phyloP scores from a whole-genome alignment of 2,329 filamentous ascomycete species.

The Dichotomopilus funicola region DNA sequence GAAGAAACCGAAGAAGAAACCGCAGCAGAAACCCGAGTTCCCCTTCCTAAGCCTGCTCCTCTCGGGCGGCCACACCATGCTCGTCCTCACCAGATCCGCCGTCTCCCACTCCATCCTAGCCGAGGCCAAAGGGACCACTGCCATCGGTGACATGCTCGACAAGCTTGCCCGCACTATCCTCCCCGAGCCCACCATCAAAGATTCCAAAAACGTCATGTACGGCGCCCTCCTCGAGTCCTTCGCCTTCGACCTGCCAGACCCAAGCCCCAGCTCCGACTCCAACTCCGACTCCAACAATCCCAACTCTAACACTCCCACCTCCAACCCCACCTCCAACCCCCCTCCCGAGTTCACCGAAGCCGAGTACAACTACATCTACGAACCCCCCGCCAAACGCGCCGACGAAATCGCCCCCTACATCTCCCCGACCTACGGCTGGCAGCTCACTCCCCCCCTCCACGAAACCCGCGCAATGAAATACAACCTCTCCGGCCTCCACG shows the following conservation, averaged over 20 bases:
- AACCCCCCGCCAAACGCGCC: conserved; percentile 48
- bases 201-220: conserved; percentile 61
- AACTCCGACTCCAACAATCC: too few species aligned
- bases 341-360: neutral
- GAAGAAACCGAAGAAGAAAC: neutral
- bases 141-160: conserved; percentile 86
- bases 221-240: conserved; percentile 73
- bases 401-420: conserved; percentile 47
- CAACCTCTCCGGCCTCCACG: conserved; percentile 68
- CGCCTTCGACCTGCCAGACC: conserved; percentile 51
- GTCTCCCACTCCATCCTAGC: conserved; percentile 68
- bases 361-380: conserved; percentile 45
- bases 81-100: conserved; percentile 66
- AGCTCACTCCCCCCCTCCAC: conserved; percentile 58
- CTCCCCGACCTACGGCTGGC: conserved; percentile 48
- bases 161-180: conserved; percentile 75
- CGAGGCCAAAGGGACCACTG: conserved; percentile 62
- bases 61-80: conserved; percentile 85
- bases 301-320: neutral
- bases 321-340: neutral
- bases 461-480: conserved; percentile 51
- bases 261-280: too few species aligned
- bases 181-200: conserved; percentile 50
- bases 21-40: conserved; percentile 47
- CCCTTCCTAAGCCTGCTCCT: conserved; percentile 86